phyloP scores from a whole-genome alignment of 768 basidiomycete species.

The Russula virescens region DNA sequence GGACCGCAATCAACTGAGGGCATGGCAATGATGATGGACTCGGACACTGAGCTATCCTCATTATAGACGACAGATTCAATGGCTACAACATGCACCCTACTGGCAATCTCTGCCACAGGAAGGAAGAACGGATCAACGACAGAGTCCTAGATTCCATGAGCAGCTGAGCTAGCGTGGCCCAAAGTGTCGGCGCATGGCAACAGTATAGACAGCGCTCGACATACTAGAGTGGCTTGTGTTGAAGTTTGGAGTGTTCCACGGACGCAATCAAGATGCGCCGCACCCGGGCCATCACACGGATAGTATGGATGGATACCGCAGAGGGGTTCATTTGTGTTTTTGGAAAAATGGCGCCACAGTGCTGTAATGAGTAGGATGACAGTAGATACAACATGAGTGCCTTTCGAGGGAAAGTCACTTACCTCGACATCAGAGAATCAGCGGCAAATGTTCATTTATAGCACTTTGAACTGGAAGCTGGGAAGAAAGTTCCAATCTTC shows the following conservation, averaged over 20 bases:
- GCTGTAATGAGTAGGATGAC: not conserved
- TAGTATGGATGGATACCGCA: slow-evolving; percentile 6
- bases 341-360: slow-evolving; percentile 80
- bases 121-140: slow-evolving; percentile 93
- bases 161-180: slow-evolving; percentile 71
- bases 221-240: slow-evolving; percentile 58
- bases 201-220: slow-evolving; percentile 20
- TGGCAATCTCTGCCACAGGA: slow-evolving; percentile 72
- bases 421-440: slow-evolving; percentile 79
- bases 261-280: slow-evolving; percentile 75
- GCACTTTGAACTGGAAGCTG: slow-evolving; percentile 35
- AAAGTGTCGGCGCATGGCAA: not conserved
- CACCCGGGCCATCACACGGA: slow-evolving; percentile 32
- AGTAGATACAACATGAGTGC: not conserved
- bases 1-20: not conserved
- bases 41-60: slow-evolving; percentile 10
- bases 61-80: slow-evolving; percentile 64
- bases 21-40: not conserved
- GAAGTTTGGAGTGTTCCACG: slow-evolving; percentile 60
- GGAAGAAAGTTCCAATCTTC: slow-evolving; percentile 19
- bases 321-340: slow-evolving; percentile 53
- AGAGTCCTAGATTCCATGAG: slow-evolving; percentile 85
- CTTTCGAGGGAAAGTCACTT: too few relatives aligned
- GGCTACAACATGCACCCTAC: slow-evolving; percentile 36
- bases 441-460: slow-evolving; percentile 62